These are phyloP conservation scores for Magnusiomyces magnusii DNA, from an alignment of 1,139 yeast genomes.

Conservation along the genomic window DNA sequence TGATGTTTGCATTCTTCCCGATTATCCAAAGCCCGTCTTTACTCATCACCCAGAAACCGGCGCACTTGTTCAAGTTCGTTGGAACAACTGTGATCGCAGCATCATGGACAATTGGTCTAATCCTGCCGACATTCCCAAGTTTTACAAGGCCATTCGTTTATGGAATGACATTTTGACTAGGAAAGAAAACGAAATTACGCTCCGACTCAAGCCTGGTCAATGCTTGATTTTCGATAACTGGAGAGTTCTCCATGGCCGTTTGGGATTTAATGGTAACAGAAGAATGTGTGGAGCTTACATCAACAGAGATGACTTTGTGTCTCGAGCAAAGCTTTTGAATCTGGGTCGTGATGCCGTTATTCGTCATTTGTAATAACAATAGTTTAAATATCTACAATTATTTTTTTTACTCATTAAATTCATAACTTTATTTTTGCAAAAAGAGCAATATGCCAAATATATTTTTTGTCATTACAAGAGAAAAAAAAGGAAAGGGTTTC, in stretches of 20 bases:
- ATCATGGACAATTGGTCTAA: conserved; percentile 52
- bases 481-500: background rate
- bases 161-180: conserved; percentile 53
- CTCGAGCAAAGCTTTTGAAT: conserved; percentile 46
- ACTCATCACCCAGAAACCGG: conserved; percentile 46
- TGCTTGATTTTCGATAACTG: conserved; percentile 66
- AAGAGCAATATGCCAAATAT: background rate
- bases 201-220: conserved; percentile 60
- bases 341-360: conserved; percentile 44
- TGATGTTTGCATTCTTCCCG: conserved; percentile 58
- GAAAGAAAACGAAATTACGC: conserved; percentile 46
- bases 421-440: background rate
- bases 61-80: conserved; percentile 55
- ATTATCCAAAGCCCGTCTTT: conserved; percentile 50
- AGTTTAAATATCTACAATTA: too few relatives aligned
- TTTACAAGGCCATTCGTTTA: conserved; percentile 51
- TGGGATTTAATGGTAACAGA: conserved; percentile 61
- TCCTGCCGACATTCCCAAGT: conserved; percentile 48
- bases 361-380: conserved; percentile 12
- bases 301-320: conserved; percentile 61
- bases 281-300: conserved; percentile 73
- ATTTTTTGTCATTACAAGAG: background rate
- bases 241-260: conserved; percentile 68
- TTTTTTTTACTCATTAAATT: background rate
- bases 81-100: conserved; percentile 72